phyloP scores from a whole-genome alignment of 306 rosid species.

The Quercus variabilis region DNA sequence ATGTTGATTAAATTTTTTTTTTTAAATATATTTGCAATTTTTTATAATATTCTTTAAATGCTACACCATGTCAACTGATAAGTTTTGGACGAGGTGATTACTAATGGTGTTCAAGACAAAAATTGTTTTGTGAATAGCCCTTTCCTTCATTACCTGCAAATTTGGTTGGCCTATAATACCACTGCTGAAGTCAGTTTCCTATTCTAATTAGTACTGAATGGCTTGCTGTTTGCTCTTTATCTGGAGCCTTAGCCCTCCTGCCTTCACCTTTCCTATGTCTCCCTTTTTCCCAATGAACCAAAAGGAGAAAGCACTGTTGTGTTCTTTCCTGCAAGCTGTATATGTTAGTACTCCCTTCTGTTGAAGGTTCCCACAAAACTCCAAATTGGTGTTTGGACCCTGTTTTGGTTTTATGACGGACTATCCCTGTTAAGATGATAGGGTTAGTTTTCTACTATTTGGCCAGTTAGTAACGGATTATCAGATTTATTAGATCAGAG shows the following conservation, averaged over 20 bases:
- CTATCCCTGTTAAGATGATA: neutral
- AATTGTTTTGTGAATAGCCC: neutral
- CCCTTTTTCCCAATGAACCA: neutral
- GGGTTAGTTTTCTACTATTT: neutral
- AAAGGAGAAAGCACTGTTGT: neutral
- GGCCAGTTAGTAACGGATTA: neutral
- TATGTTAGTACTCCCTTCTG: neutral
- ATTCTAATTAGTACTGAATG: neutral
- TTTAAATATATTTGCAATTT: no score
- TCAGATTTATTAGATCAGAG: neutral
- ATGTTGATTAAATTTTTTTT: neutral
- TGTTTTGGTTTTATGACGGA: neutral
- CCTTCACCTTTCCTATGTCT: neutral
- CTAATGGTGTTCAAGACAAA: neutral
- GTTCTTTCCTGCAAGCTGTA: neutral
- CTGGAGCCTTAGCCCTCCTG: neutral
- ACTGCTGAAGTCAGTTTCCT: neutral
- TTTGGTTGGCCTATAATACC: slow-evolving; percentile 1
- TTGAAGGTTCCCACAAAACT: neutral
- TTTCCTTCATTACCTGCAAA: neutral
- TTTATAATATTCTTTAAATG: neutral
- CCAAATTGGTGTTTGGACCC: neutral
- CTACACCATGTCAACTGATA: neutral
- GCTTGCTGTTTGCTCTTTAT: neutral
- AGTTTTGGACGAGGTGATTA: neutral